These are phyloP conservation scores for Hypoxylon sp. DNA, from an alignment of 2,329 filamentous ascomycete species.

Conservation along the genomic window DNA sequence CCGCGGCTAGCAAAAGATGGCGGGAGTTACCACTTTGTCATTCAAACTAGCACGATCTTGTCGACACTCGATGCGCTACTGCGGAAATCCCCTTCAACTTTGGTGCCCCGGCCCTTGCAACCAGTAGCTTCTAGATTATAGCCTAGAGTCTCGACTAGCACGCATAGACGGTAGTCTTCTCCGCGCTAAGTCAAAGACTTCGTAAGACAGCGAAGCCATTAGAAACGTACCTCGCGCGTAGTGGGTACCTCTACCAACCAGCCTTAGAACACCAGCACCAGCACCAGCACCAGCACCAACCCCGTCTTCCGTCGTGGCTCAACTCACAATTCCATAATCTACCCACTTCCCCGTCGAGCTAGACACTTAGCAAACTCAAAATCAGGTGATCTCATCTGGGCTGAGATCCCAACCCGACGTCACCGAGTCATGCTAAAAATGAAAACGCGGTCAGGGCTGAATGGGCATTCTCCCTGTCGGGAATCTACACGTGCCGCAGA, in stretches of 20 bases:
- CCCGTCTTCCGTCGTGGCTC: constrained; percentile 10
- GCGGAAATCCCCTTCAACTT: constrained; percentile 1
- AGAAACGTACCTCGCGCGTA: not conserved
- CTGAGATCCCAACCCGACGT: constrained; percentile 28
- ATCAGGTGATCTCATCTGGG: constrained; percentile 31
- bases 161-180: constrained; percentile 5
- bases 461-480: not conserved
- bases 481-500: not conserved
- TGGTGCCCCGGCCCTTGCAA: constrained; percentile 4
- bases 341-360: constrained; percentile 22
- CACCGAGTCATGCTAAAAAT: constrained; percentile 5
- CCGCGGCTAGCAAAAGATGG: constrained; percentile 5
- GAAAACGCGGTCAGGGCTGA: constrained; percentile 8
- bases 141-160: constrained; percentile 10
- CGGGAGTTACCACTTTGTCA: constrained; percentile 1
- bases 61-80: constrained; percentile 16
- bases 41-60: constrained; percentile 9
- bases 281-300: not conserved
- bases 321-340: constrained; percentile 10
- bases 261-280: not conserved
- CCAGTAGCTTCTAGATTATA: constrained; percentile 10
- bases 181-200: constrained; percentile 1
- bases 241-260: not conserved
- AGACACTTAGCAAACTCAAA: constrained; percentile 26
- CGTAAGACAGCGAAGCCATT: not conserved